Base-by-base conservation (phyloP, 192 early-diverging fungal species). In the Entophlyctis luteolus region DNA sequence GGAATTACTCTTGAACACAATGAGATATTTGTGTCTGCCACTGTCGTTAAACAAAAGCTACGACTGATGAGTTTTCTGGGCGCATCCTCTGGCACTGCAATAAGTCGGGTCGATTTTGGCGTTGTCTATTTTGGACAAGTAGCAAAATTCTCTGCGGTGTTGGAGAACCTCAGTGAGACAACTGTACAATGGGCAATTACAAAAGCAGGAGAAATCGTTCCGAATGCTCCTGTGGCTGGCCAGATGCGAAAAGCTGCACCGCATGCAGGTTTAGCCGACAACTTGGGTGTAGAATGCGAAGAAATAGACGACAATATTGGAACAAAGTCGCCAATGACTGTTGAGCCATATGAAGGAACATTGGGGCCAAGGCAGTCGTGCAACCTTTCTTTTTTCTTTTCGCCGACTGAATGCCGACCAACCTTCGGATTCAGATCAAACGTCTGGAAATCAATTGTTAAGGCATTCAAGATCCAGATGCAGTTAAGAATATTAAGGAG, bases 91-190 rank as follows among this genome's bases (percentile, higher is more conserved):
- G n/a, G n/a, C n/a, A n/a, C n/a, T n/a, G n/a, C n/a, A n/a, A n/a
- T n/a, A n/a, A n/a, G n/a, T n/a, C n/a, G n/a, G 27, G 35, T 81
- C 6, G 56, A 76, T 36, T 79, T 82, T 68, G 81, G 77, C 10
- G 38, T 59, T 2, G 63, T 82, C 10, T 77, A 79, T 55, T 82
- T 71, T 65, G 68, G 65, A 1, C 81, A 79, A 67, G 29, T 25
- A 4, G 81, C 75, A 14, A 34, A 48, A 22, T 49, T 82, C 8
- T 66, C 55, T 5, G 45, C 73, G 14, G 59, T 49, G 38, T 53
- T 82, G 12, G 73, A 77, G 55, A 82, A 82, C 69, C 63, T 67
- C 1, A 59, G 62, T 12, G 34, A 53, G 5, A 62, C 2, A 8
- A 23, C 49, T 8, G 27, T 76, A 12, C 39, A 59, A 22, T 82